Evolutionary conservation across 208 protist species (phyloP).

Genomic region (Leishmania martiniquensis): DNA sequence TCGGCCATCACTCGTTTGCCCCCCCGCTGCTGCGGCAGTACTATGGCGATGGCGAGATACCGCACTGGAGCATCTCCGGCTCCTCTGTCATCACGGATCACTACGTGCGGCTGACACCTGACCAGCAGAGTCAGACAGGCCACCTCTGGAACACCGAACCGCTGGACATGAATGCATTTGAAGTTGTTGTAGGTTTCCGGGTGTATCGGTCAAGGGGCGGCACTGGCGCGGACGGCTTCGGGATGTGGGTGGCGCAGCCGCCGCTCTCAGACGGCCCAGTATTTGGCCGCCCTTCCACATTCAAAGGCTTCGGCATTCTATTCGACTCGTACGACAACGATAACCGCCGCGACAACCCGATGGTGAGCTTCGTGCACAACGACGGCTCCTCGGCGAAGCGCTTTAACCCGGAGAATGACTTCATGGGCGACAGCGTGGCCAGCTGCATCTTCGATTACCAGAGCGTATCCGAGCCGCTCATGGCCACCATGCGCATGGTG

Average conservation of each 20-base stretch:
- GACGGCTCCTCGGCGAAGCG: conserved; percentile 25
- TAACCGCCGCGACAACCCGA: conserved; percentile 75
- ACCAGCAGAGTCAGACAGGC: conserved; percentile 47
- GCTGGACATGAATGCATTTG: conserved; percentile 78
- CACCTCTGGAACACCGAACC: conserved; percentile 84
- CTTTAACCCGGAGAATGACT: conserved; percentile 64
- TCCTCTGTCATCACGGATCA: conserved; percentile 83
- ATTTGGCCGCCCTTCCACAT: conserved; percentile 61
- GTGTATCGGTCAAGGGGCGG: conserved; percentile 33
- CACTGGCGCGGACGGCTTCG: conserved; percentile 78
- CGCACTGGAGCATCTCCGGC: conserved; percentile 77
- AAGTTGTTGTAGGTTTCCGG: conserved; percentile 84
- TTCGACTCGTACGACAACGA: conserved; percentile 94
- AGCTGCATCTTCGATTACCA: conserved; percentile 68
- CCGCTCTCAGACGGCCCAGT: conserved; percentile 52
- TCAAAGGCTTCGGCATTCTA: conserved; percentile 81
- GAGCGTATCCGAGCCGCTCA: conserved; percentile 20
- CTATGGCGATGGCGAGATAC: conserved; percentile 75
- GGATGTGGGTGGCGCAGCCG: conserved; percentile 69
- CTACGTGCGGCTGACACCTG: conserved; percentile 81
- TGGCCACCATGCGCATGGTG: conserved; percentile 57
- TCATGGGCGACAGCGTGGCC: conserved; percentile 45
- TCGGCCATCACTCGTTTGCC: conserved; percentile 79
- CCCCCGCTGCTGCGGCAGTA: conserved; percentile 75
- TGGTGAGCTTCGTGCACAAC: conserved; percentile 68